phyloP scores from a whole-genome alignment of 2,329 filamentous ascomycete species.

The Balansia obtecta region DNA sequence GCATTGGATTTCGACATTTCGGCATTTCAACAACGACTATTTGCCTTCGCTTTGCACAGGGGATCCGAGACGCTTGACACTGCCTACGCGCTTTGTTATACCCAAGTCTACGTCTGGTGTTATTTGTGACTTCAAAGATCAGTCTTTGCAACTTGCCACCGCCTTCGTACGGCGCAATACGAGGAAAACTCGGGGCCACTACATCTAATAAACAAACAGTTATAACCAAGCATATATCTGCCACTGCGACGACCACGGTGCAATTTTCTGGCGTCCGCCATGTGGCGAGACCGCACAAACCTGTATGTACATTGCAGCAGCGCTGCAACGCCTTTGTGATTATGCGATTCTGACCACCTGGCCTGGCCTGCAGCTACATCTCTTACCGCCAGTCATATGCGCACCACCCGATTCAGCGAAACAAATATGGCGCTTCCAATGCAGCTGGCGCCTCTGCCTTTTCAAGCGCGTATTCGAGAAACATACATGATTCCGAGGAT shows the following conservation, averaged over 20 bases:
- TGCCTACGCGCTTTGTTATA: no score
- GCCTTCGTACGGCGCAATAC: no score
- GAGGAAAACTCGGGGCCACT: neutral
- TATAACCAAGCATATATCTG: neutral
- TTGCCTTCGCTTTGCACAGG: no score
- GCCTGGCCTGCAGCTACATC: slow-evolving; percentile 57
- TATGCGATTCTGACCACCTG: neutral
- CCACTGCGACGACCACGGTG: slow-evolving; percentile 14
- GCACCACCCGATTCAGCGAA: slow-evolving; percentile 83
- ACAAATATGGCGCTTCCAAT: slow-evolving; percentile 44
- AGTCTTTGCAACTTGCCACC: no score
- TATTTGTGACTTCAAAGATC: no score
- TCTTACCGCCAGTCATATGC: slow-evolving; percentile 98
- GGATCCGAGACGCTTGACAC: no score
- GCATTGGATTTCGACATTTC: no score
- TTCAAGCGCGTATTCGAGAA: slow-evolving; percentile 43
- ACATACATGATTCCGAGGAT: slow-evolving; percentile 34
- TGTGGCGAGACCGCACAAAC: slow-evolving; percentile 99
- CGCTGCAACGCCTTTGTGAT: neutral
- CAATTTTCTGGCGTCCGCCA: slow-evolving; percentile 44
- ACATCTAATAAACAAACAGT: neutral
- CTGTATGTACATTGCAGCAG: slow-evolving; percentile 48
- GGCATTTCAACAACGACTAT: no score
- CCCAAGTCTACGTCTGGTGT: no score
- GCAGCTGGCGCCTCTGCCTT: slow-evolving; percentile 42